Base-by-base conservation (phyloP, 257 asterid species). In the Orobanche coerulescens region DNA sequence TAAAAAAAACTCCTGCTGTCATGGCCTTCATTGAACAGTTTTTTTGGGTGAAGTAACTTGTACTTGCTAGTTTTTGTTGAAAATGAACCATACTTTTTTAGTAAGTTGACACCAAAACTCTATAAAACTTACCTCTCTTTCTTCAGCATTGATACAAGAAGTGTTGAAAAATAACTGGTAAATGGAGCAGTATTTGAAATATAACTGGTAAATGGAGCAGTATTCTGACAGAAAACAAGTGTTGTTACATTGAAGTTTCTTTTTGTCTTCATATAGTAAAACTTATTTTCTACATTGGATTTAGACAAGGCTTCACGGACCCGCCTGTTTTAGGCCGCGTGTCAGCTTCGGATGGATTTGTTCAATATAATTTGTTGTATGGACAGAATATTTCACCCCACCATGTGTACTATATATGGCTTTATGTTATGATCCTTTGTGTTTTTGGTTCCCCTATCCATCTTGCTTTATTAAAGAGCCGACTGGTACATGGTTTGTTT, bases 331-430 rank as follows among this genome's bases (percentile, higher is more conserved):
- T n/a, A n/a, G n/a, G n/a, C n/a, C n/a, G n/a, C n/a, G n/a, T n/a
- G n/a, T n/a, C n/a, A 43, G 20, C 25, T 12, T 34, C 33, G 47
- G 16, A 14, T 1, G 49, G 56, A 33, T 62, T 62, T 42, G 34
- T 26, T 58, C 15, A 5, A 47, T 50, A 64, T 44, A 55, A 55
- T n/a, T 61, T 18, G 15, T 61, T 18, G 15, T 39, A 39, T 1
- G n/a, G n/a, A 39, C 44, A 39, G 6, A 39, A 39, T 61, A 51
- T 34, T 43, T 67, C 26, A 24, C 43, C 49, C 59, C 46, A 23
- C 49, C 10, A 18, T 48, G 34, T 46, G 25, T 61, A 28, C 46
- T 16, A 9, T 4, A 19, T 44, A n/a, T 54, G 14, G 10, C 40
- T 48, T 33, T 64, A 25, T 48, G 12, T n/a, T 20, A 30, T 36